phyloP scores from a whole-genome alignment of 176 grass and related monocot genomes.

The Oryza glumipatula region DNA sequence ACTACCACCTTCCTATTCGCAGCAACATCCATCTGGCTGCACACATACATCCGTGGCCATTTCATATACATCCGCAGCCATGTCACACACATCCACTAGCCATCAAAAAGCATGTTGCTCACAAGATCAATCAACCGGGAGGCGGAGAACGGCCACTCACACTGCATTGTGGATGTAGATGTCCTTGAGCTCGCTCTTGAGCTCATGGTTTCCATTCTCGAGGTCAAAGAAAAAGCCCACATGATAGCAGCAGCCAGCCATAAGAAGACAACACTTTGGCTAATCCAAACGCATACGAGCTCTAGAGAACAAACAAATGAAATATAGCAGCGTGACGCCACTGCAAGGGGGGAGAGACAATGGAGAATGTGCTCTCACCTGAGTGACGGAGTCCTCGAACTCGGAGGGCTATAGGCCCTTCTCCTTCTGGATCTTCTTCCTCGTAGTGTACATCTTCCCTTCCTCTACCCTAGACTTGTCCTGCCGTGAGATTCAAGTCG shows the following conservation, averaged over 20 bases:
- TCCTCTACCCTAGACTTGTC: slow-evolving; percentile 18
- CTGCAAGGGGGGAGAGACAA: too few species aligned
- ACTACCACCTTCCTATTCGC: slow-evolving; percentile 59
- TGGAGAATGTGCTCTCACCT: slow-evolving; percentile 22
- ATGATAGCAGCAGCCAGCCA: background rate
- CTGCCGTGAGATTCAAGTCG: background rate
- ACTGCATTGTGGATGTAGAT: slow-evolving; percentile 57
- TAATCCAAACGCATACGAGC: background rate
- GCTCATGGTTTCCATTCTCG: slow-evolving; percentile 45
- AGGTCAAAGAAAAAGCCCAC: background rate
- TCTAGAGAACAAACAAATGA: background rate
- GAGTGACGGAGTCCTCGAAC: slow-evolving; percentile 63
- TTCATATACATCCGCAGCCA: background rate
- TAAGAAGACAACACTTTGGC: background rate
- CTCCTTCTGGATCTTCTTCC: slow-evolving; percentile 68
- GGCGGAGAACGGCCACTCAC: background rate
- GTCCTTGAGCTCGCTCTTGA: slow-evolving; percentile 68
- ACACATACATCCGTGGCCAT: background rate
- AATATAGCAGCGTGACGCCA: background rate
- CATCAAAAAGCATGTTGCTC: background rate
- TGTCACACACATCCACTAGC: background rate
- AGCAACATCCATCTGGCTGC: slow-evolving; percentile 58
- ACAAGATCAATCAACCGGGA: background rate
- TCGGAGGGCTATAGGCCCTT: slow-evolving; percentile 59
- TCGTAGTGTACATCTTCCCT: slow-evolving; percentile 56